Conservation (phyloP, 2,329 filamentous ascomycete species). For the Alternaria solani region DNA sequence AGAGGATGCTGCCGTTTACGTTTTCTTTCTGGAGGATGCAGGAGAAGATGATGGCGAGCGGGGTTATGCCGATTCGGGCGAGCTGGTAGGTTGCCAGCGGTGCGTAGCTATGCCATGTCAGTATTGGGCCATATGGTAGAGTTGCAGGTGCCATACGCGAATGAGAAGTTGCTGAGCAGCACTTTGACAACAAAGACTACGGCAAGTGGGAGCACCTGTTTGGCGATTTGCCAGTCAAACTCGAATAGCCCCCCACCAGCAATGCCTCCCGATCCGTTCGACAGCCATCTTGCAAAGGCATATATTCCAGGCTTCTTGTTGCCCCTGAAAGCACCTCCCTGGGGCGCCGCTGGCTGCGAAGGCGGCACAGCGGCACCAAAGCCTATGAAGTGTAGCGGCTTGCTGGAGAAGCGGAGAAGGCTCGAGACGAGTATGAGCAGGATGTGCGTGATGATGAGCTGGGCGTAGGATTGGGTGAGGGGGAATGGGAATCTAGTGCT, state of each 20-base stretch:
- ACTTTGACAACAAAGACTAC: conserved; percentile 61
- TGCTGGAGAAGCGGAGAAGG: conserved; percentile 57
- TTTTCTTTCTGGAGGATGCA: conserved; percentile 56
- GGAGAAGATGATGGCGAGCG: conserved; percentile 59
- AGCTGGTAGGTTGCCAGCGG: conserved; percentile 62
- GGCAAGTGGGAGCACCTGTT: conserved; percentile 59
- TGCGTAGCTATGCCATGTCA: conserved; percentile 54
- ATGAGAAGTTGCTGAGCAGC: conserved; percentile 63
- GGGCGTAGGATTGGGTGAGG: conserved; percentile 59
- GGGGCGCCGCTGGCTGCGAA: conserved; percentile 45
- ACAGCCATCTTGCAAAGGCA: conserved; percentile 49
- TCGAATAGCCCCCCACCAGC: conserved; percentile 64
- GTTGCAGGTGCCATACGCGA: conserved; percentile 52
- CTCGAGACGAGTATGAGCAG: conserved; percentile 58
- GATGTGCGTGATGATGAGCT: conserved; percentile 60
- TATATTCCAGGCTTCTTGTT: conserved; percentile 32
- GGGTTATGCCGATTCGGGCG: conserved; percentile 61
- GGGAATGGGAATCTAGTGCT: conserved; percentile 60
- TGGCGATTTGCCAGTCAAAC: conserved; percentile 58
- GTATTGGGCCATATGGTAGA: neutral
- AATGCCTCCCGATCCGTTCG: conserved; percentile 57
- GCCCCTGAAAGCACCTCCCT: conserved; percentile 42
- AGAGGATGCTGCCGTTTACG: conserved; percentile 59
- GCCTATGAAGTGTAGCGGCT: conserved; percentile 53
- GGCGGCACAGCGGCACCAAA: conserved; percentile 57